Evolutionary conservation across 371 early-diverging fungal species (phyloP), one percentile per base, ranked within the genome.

Genomic region (Haplosporangium sp.): DNA sequence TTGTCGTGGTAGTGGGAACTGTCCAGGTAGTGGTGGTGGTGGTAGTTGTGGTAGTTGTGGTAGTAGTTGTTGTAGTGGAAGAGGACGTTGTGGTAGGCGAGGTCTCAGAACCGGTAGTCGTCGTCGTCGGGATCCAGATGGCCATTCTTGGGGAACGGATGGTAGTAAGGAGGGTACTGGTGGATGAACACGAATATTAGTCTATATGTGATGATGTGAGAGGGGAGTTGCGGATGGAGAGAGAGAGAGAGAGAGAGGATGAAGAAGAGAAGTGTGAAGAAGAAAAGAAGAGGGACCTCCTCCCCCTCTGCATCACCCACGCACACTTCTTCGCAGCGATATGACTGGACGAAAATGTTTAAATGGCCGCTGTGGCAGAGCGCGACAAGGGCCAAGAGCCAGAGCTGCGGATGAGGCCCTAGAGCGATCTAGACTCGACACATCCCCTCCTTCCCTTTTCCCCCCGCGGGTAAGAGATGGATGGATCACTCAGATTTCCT

Each of bases 341-440:
- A 20, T 29, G 16, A 20, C 38, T 58, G 21, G 18, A 46, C 18
- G 18, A 41, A 41, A 4, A 12, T 50, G 23, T 23, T 64, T 64
- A 9, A 50, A 55, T 48, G 18, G 13, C 42, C 48, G 57, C 64
- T 50, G 64, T 56, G 47, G 64, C 57, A 48, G 41, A 56, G 42
- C 29, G 29, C 6, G 45, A 40, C 41, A 38, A 55, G 38, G 6
- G 5, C 11, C 21, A 40, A 5, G 55, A 37, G 37, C 63, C 42
- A 55, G 63, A 55, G 55, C 64, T 29, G 29, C 4, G 29, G 64
- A 48, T 56, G 57, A 56, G 56, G 64, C 48, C 64, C 57, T 42
- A 18, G 42, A 47, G n/a, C 6, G 20, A 45, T 13, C 12, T 9
- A 18, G 20, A 45, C 20, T 45, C 18, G 20, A 20, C 18, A 40